A percentile compares a stretch with the other conserved stretches of the same genome.
Conservation (phyloP, 176 grass and related monocot species). For the Elymus sibiricus region DNA sequence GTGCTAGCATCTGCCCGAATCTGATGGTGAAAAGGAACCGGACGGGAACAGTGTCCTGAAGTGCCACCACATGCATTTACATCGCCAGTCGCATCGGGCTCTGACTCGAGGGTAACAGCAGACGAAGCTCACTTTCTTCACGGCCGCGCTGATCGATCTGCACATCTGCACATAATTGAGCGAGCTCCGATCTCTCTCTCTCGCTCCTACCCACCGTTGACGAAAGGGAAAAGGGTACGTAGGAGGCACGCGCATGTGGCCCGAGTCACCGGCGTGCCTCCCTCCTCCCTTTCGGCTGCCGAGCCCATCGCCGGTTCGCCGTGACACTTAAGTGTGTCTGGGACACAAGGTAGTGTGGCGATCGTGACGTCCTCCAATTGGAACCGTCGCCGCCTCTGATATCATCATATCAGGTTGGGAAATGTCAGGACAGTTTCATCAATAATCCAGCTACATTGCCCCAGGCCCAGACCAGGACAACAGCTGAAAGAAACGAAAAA, state of each 20-base stretch:
- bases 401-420: background rate
- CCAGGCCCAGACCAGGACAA: background rate
- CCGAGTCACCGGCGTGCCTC: slow-evolving; percentile 17
- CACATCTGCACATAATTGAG: background rate
- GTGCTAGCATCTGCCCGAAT: background rate
- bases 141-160: background rate
- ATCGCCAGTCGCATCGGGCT: slow-evolving; percentile 9
- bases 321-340: background rate
- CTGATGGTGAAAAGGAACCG: background rate
- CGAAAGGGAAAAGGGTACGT: slow-evolving; percentile 8
- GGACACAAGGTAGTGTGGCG: slow-evolving; percentile 32
- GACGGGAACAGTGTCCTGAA: background rate
- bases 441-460: background rate
- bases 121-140: background rate
- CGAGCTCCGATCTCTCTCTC: background rate
- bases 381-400: background rate
- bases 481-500: background rate
- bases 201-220: background rate
- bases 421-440: background rate
- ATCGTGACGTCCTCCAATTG: slow-evolving; percentile 21
- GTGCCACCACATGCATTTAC: background rate
- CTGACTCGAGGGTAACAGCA: background rate
- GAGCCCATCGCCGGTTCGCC: slow-evolving; percentile 1
- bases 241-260: slow-evolving; percentile 2
- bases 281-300: background rate